phyloP scores from a whole-genome alignment of 306 rosid species.

The Herpetospermum pedunculosum region DNA sequence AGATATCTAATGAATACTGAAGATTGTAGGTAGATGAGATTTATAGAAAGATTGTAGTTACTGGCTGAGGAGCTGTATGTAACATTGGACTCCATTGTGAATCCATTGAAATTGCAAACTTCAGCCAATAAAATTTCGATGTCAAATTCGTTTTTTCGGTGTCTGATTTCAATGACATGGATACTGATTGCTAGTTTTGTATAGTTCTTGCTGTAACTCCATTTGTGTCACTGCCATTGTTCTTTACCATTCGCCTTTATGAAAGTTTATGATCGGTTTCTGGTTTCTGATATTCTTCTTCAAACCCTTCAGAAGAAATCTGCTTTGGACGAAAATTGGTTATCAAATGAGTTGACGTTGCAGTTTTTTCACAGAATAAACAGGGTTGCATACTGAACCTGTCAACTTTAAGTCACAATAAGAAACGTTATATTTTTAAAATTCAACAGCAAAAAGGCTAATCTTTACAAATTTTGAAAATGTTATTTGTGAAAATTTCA shows the following conservation, averaged over 20 bases:
- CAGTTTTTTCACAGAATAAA: background rate
- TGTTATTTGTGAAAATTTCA: background rate
- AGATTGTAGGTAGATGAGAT: slow-evolving; percentile 1
- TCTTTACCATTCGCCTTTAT: background rate
- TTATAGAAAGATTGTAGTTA: background rate
- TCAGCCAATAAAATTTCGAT: background rate
- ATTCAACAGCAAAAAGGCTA: background rate
- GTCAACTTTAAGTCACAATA: background rate
- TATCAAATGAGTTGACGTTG: background rate
- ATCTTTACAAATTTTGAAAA: background rate
- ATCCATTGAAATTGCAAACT: background rate
- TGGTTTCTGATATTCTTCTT: background rate
- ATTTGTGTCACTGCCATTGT: background rate
- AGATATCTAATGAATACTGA: background rate
- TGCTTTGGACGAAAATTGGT: background rate
- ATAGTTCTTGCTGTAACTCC: background rate
- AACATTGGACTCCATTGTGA: background rate
- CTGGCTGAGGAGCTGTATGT: background rate
- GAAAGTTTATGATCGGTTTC: background rate
- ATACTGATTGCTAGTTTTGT: background rate
- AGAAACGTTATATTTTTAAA: background rate
- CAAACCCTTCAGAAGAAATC: background rate
- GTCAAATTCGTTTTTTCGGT: background rate
- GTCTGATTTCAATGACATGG: background rate
- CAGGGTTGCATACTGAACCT: background rate